These are phyloP conservation scores for Spizellomyces punctatus DNA, from an alignment of 192 early-diverging fungal genomes.

Conservation along the genomic window DNA sequence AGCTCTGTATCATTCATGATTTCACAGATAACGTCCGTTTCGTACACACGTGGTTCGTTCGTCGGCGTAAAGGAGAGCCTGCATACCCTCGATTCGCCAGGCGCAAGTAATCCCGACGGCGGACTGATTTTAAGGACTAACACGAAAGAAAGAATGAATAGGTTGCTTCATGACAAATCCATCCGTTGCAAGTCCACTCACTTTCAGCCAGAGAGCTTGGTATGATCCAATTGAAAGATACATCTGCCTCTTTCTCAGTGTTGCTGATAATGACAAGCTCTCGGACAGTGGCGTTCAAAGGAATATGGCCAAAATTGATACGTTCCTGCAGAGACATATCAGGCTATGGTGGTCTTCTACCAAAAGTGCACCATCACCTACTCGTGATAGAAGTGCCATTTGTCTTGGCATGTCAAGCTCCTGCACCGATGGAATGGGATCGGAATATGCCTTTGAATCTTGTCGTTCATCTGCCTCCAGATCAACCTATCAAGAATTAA, in stretches of 20 bases:
- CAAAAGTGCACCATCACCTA: not conserved
- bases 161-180: not conserved
- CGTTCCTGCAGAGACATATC: conserved; percentile 38
- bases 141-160: not conserved
- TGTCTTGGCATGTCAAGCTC: conserved; percentile 39
- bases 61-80: conserved; percentile 45
- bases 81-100: conserved; percentile 47
- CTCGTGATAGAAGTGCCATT: conserved; percentile 36
- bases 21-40: conserved; percentile 49
- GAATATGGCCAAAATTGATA: conserved; percentile 56
- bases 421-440: conserved; percentile 47
- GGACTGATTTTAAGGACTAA: conserved; percentile 44
- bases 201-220: conserved; percentile 17
- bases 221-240: conserved; percentile 53
- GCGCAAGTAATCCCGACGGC: conserved; percentile 23
- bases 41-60: conserved; percentile 31
- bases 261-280: conserved; percentile 51
- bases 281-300: conserved; percentile 38
- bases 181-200: conserved; percentile 1
- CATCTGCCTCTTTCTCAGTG: conserved; percentile 14
- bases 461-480: not conserved
- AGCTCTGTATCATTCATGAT: conserved; percentile 52
- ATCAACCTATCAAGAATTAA: not conserved
- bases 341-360: no score
- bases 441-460: conserved; percentile 29